Base-by-base conservation (phyloP, 441 rosid species). In the Omphalea diandra region DNA sequence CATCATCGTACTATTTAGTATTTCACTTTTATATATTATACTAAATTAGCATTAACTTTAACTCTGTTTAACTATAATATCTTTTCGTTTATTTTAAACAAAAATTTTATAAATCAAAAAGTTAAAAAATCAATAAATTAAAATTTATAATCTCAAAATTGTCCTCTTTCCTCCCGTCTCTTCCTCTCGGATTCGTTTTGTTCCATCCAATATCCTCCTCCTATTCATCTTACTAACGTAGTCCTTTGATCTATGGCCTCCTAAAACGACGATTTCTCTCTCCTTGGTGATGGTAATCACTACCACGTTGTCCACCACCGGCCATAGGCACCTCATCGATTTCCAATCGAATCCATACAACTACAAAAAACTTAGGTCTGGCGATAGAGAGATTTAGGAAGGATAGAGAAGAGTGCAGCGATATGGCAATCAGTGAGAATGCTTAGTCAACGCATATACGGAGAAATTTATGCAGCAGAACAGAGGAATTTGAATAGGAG, bases 351-450 rank as follows among this genome's bases (percentile, higher is more conserved):
- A 65, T 43, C 81, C 76, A 17, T 80, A 77, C 61, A 74, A 68
- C 36, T 86, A 73, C 38, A 88, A 88, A 69, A 77, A 77, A 55
- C 76, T 84, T 59, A 83, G n/a, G n/a, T n/a, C 81, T n/a, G 50
- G 59, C 38, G n/a, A 2, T n/a, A 61, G 67, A 65, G 79, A 82
- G 61, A n/a, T 84, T 78, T 43, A 73, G 94, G 75, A 94, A 94
- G 81, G 97, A 92, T 41, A 74, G 98, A 35, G 99, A 94, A 75
- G 97, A 94, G 80, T 94, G 99, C 98, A 89, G 93, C 75, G 98
- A 94, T 47, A 82, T 88, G 55, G 93, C 94, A 73, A 90, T 94
- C 71, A n/a, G n/a, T n/a, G n/a, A n/a, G 77, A 84, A 55, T 86
- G 91, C 78, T 77, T 88, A 71, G 55, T 90, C 53, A 89, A 90